Conservation (phyloP, 208 protist species). For the Crithidia fasciculata region DNA sequence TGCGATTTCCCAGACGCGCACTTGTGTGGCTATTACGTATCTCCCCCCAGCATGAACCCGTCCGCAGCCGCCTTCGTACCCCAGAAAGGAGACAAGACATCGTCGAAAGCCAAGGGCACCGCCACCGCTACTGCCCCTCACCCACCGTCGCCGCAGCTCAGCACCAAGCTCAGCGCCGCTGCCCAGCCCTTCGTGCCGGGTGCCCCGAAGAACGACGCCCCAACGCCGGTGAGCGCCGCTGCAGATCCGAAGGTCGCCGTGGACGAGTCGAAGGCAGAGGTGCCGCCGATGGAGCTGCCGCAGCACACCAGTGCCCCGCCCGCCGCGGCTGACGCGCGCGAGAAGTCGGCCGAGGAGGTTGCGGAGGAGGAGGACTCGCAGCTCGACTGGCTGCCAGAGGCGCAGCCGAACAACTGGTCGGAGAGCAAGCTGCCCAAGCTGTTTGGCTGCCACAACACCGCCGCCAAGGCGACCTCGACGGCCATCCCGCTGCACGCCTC, state of each 20-base stretch:
- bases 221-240: slow-evolving; percentile 7
- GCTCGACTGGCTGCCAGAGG: slow-evolving; percentile 45
- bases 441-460: slow-evolving; percentile 71
- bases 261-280: neutral
- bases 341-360: slow-evolving; percentile 11
- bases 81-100: slow-evolving; percentile 1
- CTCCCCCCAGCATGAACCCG: slow-evolving; percentile 46
- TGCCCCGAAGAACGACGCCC: slow-evolving; percentile 9
- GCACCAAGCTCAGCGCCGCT: slow-evolving; percentile 57
- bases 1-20: too few species aligned
- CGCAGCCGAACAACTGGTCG: slow-evolving; percentile 42
- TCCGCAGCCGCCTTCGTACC: slow-evolving; percentile 66
- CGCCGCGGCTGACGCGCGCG: slow-evolving; percentile 10
- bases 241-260: slow-evolving; percentile 6
- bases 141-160: slow-evolving; percentile 23
- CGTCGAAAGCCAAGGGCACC: neutral
- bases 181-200: slow-evolving; percentile 72
- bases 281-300: slow-evolving; percentile 7
- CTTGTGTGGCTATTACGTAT: too few species aligned
- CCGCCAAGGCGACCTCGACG: slow-evolving; percentile 49
- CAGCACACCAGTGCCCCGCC: slow-evolving; percentile 8
- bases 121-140: neutral
- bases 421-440: slow-evolving; percentile 59
- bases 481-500: slow-evolving; percentile 65
- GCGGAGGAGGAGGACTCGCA: slow-evolving; percentile 31